Evolutionary conservation across 768 basidiomycete genomes (phyloP), one percentile per base, ranked within the genome.

Genomic region (Podaxis sp.): DNA sequence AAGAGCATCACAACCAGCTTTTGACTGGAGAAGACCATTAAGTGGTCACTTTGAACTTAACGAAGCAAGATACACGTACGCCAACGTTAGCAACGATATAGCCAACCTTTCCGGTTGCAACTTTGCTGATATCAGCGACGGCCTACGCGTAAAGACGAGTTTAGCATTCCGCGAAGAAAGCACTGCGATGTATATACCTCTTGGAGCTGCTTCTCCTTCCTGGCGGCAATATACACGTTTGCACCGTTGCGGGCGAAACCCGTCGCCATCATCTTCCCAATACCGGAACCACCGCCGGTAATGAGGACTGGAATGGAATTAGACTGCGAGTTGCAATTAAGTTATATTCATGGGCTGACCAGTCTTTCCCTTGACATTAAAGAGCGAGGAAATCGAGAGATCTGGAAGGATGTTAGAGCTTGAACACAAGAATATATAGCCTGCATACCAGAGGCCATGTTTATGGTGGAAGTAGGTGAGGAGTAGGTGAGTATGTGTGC

Each of bases 221-320:
- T 81, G 11, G 91, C 88, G 12, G 94, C 93, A 66, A 96, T 94
- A 75, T 95, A 95, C 44, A 96, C 94, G 68, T 86, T 89, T 37
- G 89, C 91, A 13, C 94, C 94, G 69, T 95, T 95, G 74, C 88
- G 85, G 1, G 89, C 90, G 67, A 93, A 88, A 1, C 90, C 88
- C 0, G 85, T 77, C 24, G 94, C 92, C 67, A 95, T 93, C 84
- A 92, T 89, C 69, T 84, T 87, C 4, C 93, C 93, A 50, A 96
- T 85, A 1, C 93, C 93, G 41, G 89, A 88, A 55, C 90, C 86
- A 20, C 93, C 93, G 2, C 93, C 93, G 0, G 91, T 94, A 17
- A 93, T 84, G 49, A 93, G 84, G 55, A 89, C 90, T 89, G 57
- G 33, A 40, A 50, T 38, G 54, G 2, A 24, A 40, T 56, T 37